Base-by-base conservation (phyloP, 768 basidiomycete species). In the Amanita pallidorosea region DNA sequence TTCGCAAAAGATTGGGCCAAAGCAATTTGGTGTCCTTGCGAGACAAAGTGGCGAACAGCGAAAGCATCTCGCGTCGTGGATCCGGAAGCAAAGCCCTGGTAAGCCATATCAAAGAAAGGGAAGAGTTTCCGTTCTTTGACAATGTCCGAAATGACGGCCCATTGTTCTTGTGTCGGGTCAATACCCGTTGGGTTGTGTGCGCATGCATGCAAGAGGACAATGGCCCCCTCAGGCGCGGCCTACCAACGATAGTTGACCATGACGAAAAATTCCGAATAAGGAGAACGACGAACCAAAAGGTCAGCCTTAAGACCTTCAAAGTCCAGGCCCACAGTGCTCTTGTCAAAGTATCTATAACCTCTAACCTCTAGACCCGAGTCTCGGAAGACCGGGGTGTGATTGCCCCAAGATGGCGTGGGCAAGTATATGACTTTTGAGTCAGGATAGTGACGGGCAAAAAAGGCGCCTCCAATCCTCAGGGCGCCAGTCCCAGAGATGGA, bases 21-120 rank as follows among this genome's bases (percentile, higher is more conserved):
- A 25, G 93, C 88, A 58, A 94, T 68, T 62, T 93, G 85, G 70
- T 96, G 93, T 20, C 91, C 89, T 65, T 91, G 74, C 17, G 81
- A 74, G 48, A 95, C 88, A 65, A 99, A 98, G 71, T 95, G 81
- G 57, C 95, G 88, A 53, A 97, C 81, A 29, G 95, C 92, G 66
- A 90, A 94, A 9, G 95, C 96, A 62, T 99, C 96, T 51, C 81
- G 83, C 57, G 83, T 65, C 56, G 90, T 92, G 47, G 83, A 83
- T 46, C 96, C 96, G 20, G 94, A 96, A 33, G 96, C 95, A 65
- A 99, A 99, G 47, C 96, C 96, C 69, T 96, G 92, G 74, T 99
- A 99, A 13, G 96, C 95, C 93, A 97, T 97, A 70, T 99, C 96
- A 66, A 98, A 97, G 81, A 97, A 92, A 47, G 95, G 88, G 82